Base-by-base conservation (phyloP, 768 basidiomycete species). In the Russula virescens region DNA sequence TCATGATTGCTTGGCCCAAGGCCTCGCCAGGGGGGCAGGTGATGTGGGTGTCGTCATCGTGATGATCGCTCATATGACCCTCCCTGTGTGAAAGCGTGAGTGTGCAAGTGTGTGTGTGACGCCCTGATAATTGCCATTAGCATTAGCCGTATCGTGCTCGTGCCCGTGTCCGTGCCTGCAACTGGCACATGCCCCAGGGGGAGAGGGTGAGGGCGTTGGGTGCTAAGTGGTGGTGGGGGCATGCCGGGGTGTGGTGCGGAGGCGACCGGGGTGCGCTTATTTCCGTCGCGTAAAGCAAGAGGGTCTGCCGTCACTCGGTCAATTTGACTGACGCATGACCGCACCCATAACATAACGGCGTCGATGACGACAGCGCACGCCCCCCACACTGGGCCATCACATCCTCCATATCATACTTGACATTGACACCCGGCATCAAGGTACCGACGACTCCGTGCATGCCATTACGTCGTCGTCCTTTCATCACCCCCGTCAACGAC, bases 21-120 rank as follows among this genome's bases (percentile, higher is more conserved):
- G 2, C 13, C 10, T 38, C 38, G 13, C 13, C 2, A 5, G 5
- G 2, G 13, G 10, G 38, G 38, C 38, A 38, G 38, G 38, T 5
- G 14, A 21, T 16, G 21, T 9, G 48, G 52, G 52, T 58, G 56
- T 58, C 56, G 56, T 58, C 56, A 58, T 58, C 47, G 47, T 49
- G 56, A 58, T 40, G 35, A 38, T 52, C 51, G 13, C 19, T 14
- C 21, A 21, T 26, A 38, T 43, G 7, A 43, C 18, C 19, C 13
- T 16, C 19, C 42, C 19, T 43, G 18, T 43, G 42, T 43, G 38
- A 53, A 21, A 16, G 13, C 38, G 13, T 6, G 13, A 11, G 8
- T 38, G 8, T 38, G 23, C 40, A 23, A 40, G 13, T 6, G 13
- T 6, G 8, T 38, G 8, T 38, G 23, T 53, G 38, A 40, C 35